Evolutionary conservation across 2,329 filamentous ascomycete species (phyloP), one percentile per base, ranked within the genome.

Genomic region (Colletotrichum musae): DNA sequence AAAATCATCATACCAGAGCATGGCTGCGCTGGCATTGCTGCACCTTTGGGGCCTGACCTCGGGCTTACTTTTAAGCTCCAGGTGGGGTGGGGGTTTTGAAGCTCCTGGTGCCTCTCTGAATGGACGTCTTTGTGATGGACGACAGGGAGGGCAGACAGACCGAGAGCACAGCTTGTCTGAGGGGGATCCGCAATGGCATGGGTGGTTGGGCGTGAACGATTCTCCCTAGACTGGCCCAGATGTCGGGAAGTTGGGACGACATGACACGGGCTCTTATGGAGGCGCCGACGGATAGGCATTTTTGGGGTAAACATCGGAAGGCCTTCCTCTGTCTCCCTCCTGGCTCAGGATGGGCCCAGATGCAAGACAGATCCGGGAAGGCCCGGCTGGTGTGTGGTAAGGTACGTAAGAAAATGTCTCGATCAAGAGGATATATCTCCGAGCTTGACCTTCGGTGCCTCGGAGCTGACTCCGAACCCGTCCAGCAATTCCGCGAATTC

Each of bases 381-480:
- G 59, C 59, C 59, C 50, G 39, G 36, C 32, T 50, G 50, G 10
- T 10, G 32, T 36, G 32, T 36, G 32, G 32, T 36, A 9, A 36
- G 32, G n/a, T 47, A 62, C 24, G 59, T 39, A 36, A 32, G 15
- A 52, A 62, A 53, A 54, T 62, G 36, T 54, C 48, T 62, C 59
- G 48, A 53, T 62, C 39, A 43, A 32, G 18, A 32, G 24, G 50
- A 54, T 47, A 47, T 62, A 62, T 62, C 59, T 62, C 59, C 59
- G 59, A 62, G 59, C 18, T 28, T 45, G 39, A 45, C 43, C 59
- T n/a, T 62, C 59, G 59, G 59, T 54, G 24, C 24, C 59, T 62
- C 59, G 59, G 59, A 62, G 48, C 59, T 62, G 59, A 39, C 59
- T 62, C 59, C 59, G 59, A 62, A 13, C 16, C 16, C 24, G 26